Evolutionary conservation across 257 asterid species (phyloP), one percentile per base, ranked within the genome.

Genomic region (Dorcoceras hygrometricum): DNA sequence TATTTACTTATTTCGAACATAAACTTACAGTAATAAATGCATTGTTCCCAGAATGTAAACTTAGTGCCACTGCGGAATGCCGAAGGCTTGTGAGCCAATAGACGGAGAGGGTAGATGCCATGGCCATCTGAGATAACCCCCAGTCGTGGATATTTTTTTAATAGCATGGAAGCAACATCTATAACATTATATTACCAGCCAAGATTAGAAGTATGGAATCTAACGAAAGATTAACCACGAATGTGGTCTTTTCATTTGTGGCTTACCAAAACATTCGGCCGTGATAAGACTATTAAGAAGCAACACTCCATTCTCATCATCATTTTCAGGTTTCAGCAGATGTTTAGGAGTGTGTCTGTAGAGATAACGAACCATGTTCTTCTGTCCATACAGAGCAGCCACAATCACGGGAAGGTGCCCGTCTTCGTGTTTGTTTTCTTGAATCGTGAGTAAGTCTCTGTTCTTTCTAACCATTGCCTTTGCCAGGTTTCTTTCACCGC

Each of bases 361-460:
- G 7, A 82, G 73, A 71, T 73, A 76, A 18, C 36, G 75, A 57
- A 74, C 84, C 82, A 76, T 78, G 0, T 20, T 18, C 69, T 76
- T 74, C 12, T 76, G 78, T 12, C 84, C 80, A 31, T 78, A 79
- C 36, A 76, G 43, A 8, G 81, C 83, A 34, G 81, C 86, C 61
- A 78, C 79, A 43, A 73, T 76, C n/a, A 82, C 84, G 12, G 87
- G 87, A 54, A 82, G 84, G 2, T 76, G 82, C 11, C 87, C 87
- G 9, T 82, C 82, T 1, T 82, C 82, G 0, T 76, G 77, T 0
- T 70, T 78, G 55, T 59, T 78, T 12, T 16, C 36, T n/a, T n/a
- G n/a, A 27, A 71, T 60, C 20, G 3, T 71, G n/a, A 82, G 71
- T 27, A 82, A 62, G 18, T 53, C 8, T 10, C 9, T 56, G 66